Conservation (phyloP, 768 basidiomycete genomes). For the Sarcodon sp. region DNA sequence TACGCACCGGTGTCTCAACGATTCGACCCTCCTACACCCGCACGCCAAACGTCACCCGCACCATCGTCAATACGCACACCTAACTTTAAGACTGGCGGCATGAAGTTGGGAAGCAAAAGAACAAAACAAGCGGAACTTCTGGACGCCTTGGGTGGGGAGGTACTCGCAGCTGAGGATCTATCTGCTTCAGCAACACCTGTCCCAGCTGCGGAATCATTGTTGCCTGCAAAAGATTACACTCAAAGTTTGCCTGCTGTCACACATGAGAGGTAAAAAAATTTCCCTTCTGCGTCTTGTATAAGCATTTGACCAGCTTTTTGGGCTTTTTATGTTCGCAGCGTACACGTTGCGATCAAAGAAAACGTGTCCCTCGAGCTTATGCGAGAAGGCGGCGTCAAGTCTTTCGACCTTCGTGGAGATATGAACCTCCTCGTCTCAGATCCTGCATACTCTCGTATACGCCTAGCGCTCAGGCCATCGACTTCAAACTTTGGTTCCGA, state of each 20-base stretch:
- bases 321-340: constrained; percentile 28
- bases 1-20: constrained; percentile 60
- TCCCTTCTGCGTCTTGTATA: neutral
- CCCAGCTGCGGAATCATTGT: constrained; percentile 28
- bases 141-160: constrained; percentile 78
- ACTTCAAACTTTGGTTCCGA: constrained; percentile 48
- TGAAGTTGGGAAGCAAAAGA: constrained; percentile 95
- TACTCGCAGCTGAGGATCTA: constrained; percentile 40
- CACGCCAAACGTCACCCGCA: constrained; percentile 30
- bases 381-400: constrained; percentile 83
- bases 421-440: constrained; percentile 87
- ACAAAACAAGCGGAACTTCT: constrained; percentile 79
- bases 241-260: constrained; percentile 66
- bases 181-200: constrained; percentile 38
- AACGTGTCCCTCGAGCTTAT: constrained; percentile 67
- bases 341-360: constrained; percentile 83
- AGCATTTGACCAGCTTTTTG: neutral
- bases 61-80: constrained; percentile 46
- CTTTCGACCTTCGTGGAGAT: constrained; percentile 88
- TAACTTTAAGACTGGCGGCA: constrained; percentile 87
- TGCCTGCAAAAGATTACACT: constrained; percentile 30
- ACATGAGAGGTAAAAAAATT: constrained; percentile 49
- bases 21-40: constrained; percentile 47
- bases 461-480: constrained; percentile 47
- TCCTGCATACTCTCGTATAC: constrained; percentile 55